A percentile compares a stretch with the other conserved stretches of the same genome.
Evolutionary conservation across 2,329 filamentous ascomycete genomes (phyloP).

Genomic region (Claviceps pazoutovae): DNA sequence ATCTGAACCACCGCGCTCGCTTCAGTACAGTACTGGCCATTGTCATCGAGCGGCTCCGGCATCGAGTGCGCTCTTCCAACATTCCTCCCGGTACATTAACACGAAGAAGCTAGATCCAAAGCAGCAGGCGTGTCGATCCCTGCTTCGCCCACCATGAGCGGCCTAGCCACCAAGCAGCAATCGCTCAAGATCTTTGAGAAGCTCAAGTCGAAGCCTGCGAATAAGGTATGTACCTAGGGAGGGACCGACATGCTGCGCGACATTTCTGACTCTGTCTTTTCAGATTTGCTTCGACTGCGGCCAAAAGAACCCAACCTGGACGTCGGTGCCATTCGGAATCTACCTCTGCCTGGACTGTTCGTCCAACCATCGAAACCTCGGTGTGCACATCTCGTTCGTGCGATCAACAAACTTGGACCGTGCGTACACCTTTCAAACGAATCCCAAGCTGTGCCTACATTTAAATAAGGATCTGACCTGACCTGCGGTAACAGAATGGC

Average conservation of each 20-base stretch:
- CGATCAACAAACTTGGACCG: conserved; percentile 96
- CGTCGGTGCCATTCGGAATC: conserved; percentile 90
- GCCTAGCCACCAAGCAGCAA: conserved; percentile 76
- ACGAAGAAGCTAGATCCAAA: background rate
- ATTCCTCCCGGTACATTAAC: too few relatives aligned
- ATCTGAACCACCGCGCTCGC: background rate
- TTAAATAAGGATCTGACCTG: conserved; percentile 6
- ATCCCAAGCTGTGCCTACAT: background rate
- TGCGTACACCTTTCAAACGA: conserved; percentile 35
- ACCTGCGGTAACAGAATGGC: conserved; percentile 53
- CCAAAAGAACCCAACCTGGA: conserved; percentile 97
- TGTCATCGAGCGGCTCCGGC: background rate
- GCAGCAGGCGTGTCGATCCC: background rate
- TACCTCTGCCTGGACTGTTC: conserved; percentile 98
- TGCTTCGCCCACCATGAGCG: conserved; percentile 38
- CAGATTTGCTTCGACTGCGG: conserved; percentile 97
- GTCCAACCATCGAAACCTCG: conserved; percentile 90
- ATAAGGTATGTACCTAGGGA: conserved; percentile 53
- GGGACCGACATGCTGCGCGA: background rate
- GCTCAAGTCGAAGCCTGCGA: conserved; percentile 83
- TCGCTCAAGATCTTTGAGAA: conserved; percentile 98
- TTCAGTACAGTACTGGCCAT: background rate
- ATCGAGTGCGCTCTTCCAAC: background rate
- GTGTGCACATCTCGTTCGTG: conserved; percentile 98
- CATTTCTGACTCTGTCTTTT: conserved; percentile 1